phyloP scores from a whole-genome alignment of 2,329 filamentous ascomycete species.

The Myotisia sp. region DNA sequence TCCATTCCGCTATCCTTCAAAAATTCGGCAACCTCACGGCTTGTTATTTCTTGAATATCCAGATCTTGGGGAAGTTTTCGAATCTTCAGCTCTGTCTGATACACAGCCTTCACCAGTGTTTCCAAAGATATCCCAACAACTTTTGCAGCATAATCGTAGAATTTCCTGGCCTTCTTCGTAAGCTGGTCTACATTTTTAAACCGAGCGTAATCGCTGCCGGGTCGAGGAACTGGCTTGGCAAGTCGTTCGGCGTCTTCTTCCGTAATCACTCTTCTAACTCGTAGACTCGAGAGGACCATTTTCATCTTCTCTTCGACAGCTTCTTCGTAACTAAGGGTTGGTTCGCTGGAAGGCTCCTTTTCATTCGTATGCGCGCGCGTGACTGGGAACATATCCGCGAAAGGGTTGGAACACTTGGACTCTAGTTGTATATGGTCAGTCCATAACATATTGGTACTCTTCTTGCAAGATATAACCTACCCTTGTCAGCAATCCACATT shows the following conservation, averaged over 20 bases:
- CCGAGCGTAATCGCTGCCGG: constrained; percentile 37
- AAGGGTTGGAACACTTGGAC: constrained; percentile 17
- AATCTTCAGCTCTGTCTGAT: constrained; percentile 35
- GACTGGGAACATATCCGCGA: constrained; percentile 32
- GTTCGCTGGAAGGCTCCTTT: constrained; percentile 1
- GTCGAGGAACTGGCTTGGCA: constrained; percentile 24
- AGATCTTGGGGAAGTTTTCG: no score
- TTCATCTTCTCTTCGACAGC: constrained; percentile 27
- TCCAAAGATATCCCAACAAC: constrained; percentile 37
- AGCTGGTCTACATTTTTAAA: constrained; percentile 38
- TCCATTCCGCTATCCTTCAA: no score
- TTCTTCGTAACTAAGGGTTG: constrained; percentile 13
- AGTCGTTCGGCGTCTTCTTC: constrained; percentile 19
- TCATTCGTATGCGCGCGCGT: constrained; percentile 14
- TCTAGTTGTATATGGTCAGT: neutral
- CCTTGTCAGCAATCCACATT: constrained; percentile 38
- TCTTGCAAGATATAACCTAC: constrained; percentile 13
- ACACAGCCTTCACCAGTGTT: constrained; percentile 38
- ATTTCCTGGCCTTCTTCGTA: constrained; percentile 29
- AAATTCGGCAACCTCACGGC: no score
- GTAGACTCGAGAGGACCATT: constrained; percentile 30
- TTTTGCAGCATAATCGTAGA: constrained; percentile 39
- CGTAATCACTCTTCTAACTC: constrained; percentile 24
- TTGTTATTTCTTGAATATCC: no score
- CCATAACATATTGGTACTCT: constrained; percentile 11